Evolutionary conservation across 306 rosid genomes (phyloP).

Genomic region (Fagus crenata): DNA sequence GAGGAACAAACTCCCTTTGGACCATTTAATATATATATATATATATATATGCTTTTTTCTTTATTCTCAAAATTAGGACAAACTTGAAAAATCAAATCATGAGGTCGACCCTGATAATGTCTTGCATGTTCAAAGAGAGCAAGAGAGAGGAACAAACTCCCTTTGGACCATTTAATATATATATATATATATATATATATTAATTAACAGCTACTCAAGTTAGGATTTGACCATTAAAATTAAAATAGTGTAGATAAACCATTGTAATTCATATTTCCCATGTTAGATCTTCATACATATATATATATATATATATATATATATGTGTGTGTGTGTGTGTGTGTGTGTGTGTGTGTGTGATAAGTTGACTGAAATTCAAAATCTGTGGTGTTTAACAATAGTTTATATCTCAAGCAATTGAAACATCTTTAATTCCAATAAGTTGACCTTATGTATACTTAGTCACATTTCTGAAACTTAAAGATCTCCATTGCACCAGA

Average conservation of each 20-base stretch:
- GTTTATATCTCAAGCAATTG: slow-evolving; percentile 8
- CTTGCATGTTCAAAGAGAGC: not conserved
- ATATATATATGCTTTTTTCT: no score
- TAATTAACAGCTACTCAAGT: not conserved
- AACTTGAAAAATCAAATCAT: no score
- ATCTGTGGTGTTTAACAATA: not conserved
- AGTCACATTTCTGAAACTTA: slow-evolving; percentile 6
- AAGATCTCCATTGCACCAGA: not conserved
- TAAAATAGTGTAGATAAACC: not conserved
- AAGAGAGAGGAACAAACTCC: not conserved
- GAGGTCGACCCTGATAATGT: not conserved
- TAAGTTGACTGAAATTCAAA: slow-evolving; percentile 33
- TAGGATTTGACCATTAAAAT: not conserved
- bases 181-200: not conserved
- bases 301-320: no score
- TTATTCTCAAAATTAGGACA: no score
- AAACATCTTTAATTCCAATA: not conserved
- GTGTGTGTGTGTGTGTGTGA: not conserved
- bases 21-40: not conserved
- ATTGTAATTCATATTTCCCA: not conserved
- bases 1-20: no score
- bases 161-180: not conserved
- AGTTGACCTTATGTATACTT: slow-evolving; percentile 2
- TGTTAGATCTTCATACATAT: slow-evolving; percentile 1
- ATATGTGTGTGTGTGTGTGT: no score